phyloP scores from a whole-genome alignment of 306 rosid genomes.

The Malus sieversii region DNA sequence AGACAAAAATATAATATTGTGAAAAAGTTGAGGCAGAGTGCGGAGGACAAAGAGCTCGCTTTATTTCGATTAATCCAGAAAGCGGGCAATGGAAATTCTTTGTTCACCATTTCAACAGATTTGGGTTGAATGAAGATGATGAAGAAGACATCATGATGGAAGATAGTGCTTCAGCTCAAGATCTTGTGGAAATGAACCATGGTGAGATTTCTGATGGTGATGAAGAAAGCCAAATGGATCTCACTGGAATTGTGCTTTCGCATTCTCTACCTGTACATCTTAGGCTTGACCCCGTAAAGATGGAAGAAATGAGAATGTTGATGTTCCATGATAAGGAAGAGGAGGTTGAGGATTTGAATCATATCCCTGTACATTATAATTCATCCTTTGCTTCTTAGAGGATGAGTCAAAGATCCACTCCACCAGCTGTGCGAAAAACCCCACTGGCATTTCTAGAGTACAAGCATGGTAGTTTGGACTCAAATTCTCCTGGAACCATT shows the following conservation, averaged over 20 bases:
- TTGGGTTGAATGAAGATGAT: constrained; percentile 80
- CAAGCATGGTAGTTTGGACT: no score
- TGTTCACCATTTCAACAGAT: constrained; percentile 87
- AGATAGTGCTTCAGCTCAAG: constrained; percentile 34
- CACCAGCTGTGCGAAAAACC: no score
- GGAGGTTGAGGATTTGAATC: no score
- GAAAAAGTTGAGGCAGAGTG: constrained; percentile 42
- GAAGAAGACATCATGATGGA: constrained; percentile 73
- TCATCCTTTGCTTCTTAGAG: no score
- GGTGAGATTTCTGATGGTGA: constrained; percentile 48
- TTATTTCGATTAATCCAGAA: constrained; percentile 56
- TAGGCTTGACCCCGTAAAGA: no score
- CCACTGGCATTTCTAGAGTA: no score
- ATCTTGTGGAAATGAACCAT: constrained; percentile 28
- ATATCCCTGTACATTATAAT: no score
- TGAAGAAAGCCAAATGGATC: constrained; percentile 37
- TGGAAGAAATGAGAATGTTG: no score
- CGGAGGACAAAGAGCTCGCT: constrained; percentile 63
- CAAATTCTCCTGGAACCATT: no score
- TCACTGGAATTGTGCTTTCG: constrained; percentile 2
- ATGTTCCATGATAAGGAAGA: no score
- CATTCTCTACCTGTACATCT: no score
- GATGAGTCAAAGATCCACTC: no score
- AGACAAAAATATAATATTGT: constrained; percentile 23
- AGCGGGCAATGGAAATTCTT: constrained; percentile 75